Percentiles rank a stretch among this genome's conserved stretches.
These are phyloP conservation scores for Chaetomiaceae sp. DNA, from an alignment of 2,329 filamentous ascomycete species.

Conservation along the genomic window DNA sequence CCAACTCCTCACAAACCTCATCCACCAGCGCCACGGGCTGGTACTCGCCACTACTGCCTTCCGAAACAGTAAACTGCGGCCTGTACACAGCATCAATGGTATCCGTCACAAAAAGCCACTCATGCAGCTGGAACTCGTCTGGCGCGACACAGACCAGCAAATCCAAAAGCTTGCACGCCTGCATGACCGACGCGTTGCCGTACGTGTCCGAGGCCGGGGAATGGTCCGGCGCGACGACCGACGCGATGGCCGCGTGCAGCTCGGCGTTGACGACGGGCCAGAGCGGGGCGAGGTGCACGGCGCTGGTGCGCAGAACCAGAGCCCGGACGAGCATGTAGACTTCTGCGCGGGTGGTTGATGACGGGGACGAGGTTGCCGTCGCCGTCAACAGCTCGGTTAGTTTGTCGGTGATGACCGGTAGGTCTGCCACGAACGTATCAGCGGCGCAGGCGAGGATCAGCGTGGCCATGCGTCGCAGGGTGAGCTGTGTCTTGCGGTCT, in stretches of 20 bases:
- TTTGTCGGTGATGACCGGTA: conserved; percentile 72
- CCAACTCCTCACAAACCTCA: conserved; percentile 73
- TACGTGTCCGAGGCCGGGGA: conserved; percentile 65
- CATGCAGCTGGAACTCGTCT: conserved; percentile 96
- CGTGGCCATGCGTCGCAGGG: conserved; percentile 75
- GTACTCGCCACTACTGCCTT: conserved; percentile 43
- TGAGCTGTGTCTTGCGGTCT: conserved; percentile 87
- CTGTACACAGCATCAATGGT: conserved; percentile 94
- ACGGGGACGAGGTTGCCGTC: conserved; percentile 84
- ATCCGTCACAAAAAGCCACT: conserved; percentile 97
- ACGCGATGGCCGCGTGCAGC: conserved; percentile 73
- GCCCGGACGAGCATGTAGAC: conserved; percentile 85
- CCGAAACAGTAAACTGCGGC: conserved; percentile 39
- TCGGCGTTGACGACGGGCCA: conserved; percentile 91
- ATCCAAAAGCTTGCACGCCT: conserved; percentile 92
- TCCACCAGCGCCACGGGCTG: conserved; percentile 75
- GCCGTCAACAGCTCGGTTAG: conserved; percentile 81
- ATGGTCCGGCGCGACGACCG: conserved; percentile 64
- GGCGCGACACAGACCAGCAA: conserved; percentile 79
- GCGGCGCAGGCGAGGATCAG: conserved; percentile 71
- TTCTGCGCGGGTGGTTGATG: conserved; percentile 81
- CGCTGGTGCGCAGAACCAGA: conserved; percentile 71
- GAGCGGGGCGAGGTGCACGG: conserved; percentile 73
- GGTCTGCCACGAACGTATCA: conserved; percentile 75
- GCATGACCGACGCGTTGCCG: conserved; percentile 70